These are phyloP conservation scores for Trichocladium antarcticum DNA, from an alignment of 495 filamentous ascomycete species.

Conservation along the genomic window DNA sequence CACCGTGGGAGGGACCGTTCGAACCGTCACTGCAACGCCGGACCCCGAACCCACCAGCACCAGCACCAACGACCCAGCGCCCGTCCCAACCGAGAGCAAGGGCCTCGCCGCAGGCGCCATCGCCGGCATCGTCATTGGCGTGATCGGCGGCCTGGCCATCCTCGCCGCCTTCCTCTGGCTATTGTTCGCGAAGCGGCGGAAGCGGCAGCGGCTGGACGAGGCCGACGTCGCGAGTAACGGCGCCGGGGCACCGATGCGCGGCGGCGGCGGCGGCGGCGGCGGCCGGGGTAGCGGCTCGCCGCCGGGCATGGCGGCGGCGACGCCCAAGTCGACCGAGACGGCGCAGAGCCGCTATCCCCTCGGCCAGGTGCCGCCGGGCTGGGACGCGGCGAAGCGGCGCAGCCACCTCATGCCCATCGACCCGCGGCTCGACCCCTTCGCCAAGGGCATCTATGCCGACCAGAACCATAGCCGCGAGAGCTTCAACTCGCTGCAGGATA, in stretches of 20 bases:
- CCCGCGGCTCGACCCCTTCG: slow-evolving; percentile 44
- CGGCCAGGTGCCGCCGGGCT: slow-evolving; percentile 5
- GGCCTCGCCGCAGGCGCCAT: slow-evolving; percentile 28
- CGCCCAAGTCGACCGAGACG: slow-evolving; percentile 26
- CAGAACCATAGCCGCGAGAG: slow-evolving; percentile 44
- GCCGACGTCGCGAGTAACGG: slow-evolving; percentile 5
- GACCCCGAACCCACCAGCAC: too few relatives aligned
- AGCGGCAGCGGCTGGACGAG: slow-evolving; percentile 5
- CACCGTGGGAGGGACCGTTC: slow-evolving; percentile 32
- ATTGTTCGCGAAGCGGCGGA: slow-evolving; percentile 23
- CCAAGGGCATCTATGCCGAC: slow-evolving; percentile 35
- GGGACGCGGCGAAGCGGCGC: slow-evolving; percentile 26
- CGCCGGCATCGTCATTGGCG: slow-evolving; percentile 36
- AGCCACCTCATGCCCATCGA: slow-evolving; percentile 45
- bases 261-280: slow-evolving; percentile 25
- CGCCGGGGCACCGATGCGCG: slow-evolving; percentile 21
- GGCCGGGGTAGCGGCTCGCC: slow-evolving; percentile 26
- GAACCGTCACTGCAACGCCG: slow-evolving; percentile 32
- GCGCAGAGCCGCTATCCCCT: slow-evolving; percentile 17
- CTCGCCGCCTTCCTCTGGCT: slow-evolving; percentile 25
- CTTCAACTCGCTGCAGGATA: slow-evolving; percentile 44
- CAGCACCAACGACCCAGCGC: slow-evolving; percentile 3
- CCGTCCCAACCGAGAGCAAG: slow-evolving; percentile 8
- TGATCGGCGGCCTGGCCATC: slow-evolving; percentile 25
- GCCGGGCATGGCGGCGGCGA: slow-evolving; percentile 28